Base-by-base conservation (phyloP, 2,329 filamentous ascomycete genomes). In the Diaporthe sp. region DNA sequence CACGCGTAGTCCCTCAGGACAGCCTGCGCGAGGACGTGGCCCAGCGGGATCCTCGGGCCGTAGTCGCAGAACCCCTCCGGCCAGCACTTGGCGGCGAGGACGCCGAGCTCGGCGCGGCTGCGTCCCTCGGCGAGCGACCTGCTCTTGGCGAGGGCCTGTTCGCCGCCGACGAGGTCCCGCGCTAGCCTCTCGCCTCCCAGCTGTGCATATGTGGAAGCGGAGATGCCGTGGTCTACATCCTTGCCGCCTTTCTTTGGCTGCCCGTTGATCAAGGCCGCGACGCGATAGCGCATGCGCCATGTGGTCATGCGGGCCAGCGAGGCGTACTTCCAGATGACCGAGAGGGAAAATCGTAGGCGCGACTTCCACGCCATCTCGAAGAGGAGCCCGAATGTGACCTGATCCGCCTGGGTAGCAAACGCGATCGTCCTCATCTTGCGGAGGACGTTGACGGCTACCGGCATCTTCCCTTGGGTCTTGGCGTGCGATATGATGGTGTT, bases 311-410 rank as follows among this genome's bases (percentile, higher is more conserved):
- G 78, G 8, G 76, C 70, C 12, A 83, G 53, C 39, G 78, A 79
- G 49, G 83, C 83, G 74, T 81, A 83, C 51, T 80, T 81, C 82
- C 82, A 86, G 46, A 84, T 65, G 71, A 82, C 77, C 72, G 79
- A 79, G 74, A 83, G 73, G 42, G 80, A 74, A 65, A 82, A 81
- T 15, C 82, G 81, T 28, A 83, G 81, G 53, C 81, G 81, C 3
- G 81, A 77, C 25, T 72, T 76, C 76, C 84, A 81, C 19, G 84
- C 83, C 34, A 87, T 79, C 9, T 79, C 76, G 74, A 87, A 84
- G 62, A 89, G 83, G 17, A 81, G 76, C 49, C 82, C 76, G 78
- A 85, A 87, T 0, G 84, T 84, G 19, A 79, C 58, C 7, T 77
- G 70, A 74, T 85, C 80, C 15, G 82, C 81, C 37, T 61, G 68